Percentiles rank a stretch among this genome's conserved stretches.
Evolutionary conservation across 768 basidiomycete genomes (phyloP).

Genomic region (Lactarius sp.): DNA sequence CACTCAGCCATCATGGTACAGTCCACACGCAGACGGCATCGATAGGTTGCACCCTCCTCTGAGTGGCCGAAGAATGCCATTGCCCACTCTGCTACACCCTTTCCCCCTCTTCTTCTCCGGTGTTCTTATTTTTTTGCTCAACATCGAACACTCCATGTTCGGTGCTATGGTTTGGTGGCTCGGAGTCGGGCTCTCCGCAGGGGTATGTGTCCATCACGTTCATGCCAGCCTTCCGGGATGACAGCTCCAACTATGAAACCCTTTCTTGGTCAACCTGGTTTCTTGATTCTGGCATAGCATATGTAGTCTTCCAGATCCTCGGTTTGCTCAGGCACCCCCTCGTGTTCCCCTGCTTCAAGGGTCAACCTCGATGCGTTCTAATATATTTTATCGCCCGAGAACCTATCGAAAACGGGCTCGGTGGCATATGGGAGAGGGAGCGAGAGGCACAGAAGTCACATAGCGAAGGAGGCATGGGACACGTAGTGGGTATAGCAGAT

Average conservation of each 20-base stretch:
- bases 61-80: neutral
- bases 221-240: neutral
- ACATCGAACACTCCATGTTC: too few species aligned
- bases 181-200: neutral
- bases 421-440: too few species aligned
- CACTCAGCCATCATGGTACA: neutral
- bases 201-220: neutral
- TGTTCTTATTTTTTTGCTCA: too few species aligned
- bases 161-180: neutral
- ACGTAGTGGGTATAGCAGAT: too few species aligned
- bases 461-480: too few species aligned
- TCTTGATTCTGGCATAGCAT: neutral
- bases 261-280: conserved; percentile 7
- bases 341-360: too few species aligned
- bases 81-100: neutral
- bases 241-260: neutral
- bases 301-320: neutral
- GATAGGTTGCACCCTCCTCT: neutral
- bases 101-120: neutral
- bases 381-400: too few species aligned
- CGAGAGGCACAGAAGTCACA: too few species aligned
- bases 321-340: too few species aligned
- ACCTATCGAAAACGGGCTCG: too few species aligned
- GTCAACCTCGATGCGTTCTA: too few species aligned
- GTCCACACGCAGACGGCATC: conserved; percentile 3